Base-by-base conservation (phyloP, 176 grass and related monocot genomes). In the Phoenix roebelenii region DNA sequence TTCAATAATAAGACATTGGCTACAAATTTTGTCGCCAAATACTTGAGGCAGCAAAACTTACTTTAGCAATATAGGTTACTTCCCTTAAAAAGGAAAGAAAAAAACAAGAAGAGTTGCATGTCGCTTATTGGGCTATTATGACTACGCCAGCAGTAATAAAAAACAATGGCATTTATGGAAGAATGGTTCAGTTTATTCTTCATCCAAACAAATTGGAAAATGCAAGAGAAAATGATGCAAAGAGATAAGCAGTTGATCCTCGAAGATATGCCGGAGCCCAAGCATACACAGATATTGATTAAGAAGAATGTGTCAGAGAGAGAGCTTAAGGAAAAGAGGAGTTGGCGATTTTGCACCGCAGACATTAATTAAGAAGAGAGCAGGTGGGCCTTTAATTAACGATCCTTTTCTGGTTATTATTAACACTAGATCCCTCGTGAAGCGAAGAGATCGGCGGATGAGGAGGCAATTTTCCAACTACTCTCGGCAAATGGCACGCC, bases 201-300 rank as follows among this genome's bases (percentile, higher is more conserved):
- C 15, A 77, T 18, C 92, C 92, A 49, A 96, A 90, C 22, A 96
- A 25, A 0, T 75, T 71, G 0, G 92, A 90, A 69, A 96, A 96
- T 16, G 72, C 64, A 2, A 96, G 83, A 12, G 92, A 90, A 15
- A 86, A 90, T 1, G 92, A 77, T 3, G 92, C 80, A 1, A 90
- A 71, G 22, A 96, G 86, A 18, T 80, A 96, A 0, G 92, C 92
- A 16, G 92, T 90, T 54, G 86, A 96, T 1, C 83, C 91, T 1
- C 86, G 91, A 14, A 96, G 83, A 51, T 90, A 96, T 0, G 78
- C 92, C 58, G 85, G 90, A 0, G 83, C 86, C 83, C 83, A 96
- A n/a, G n/a, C n/a, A n/a, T n/a, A n/a, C n/a, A n/a, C n/a, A n/a
- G n/a, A n/a, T n/a, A n/a, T n/a, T n/a, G n/a, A n/a, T n/a, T n/a